Base-by-base conservation (phyloP, 2,329 filamentous ascomycete species). In the Alternaria dauci region DNA sequence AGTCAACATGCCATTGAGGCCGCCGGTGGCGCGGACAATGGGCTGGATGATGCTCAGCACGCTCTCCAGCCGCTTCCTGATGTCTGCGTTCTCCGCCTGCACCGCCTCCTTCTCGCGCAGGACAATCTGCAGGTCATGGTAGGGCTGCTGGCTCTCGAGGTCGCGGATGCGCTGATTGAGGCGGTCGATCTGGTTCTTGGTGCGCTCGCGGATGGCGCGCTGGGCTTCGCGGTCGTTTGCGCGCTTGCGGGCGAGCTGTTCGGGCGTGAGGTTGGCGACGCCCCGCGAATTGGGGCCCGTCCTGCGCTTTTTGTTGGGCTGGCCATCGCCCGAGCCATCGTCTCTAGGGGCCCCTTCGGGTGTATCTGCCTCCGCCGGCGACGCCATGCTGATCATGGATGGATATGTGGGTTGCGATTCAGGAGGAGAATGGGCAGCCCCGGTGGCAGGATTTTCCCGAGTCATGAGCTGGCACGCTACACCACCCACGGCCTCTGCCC, bases 151-250 rank as follows among this genome's bases (percentile, higher is more conserved):
- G 58, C 86, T 89, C 58, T 91, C 91, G 67, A 96, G 84, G 63
- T 94, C 91, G 56, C 86, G 84, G 62, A 96, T 93, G 63, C 87
- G 85, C 61, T 84, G 84, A 77, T 95, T 91, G 60, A 95, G 82
- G 7, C 80, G 81, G 74, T 94, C 91, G 68, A 95, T 95, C 77
- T 91, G 90, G 59, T 88, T 87, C 80, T 90, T 92, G 28, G 92
- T 95, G 56, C 92, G 87, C 80, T 94, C 91, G 42, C 92, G 86
- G 61, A 96, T 95, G 39, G 91, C 92, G 50, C 92, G 87, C 77
- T 96, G 92, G 30, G 92, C 93, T 78, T 96, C 92, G 59, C 92
- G 89, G 76, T 96, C 92, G 86, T 97, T 97, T 72, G 92, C 92
- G 66, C 94, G 86, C 83, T 97, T 97, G 78, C 93, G 91, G 30